Conservation (phyloP, 2,329 filamentous ascomycete species). For the Orbilia blumenaviensis region DNA sequence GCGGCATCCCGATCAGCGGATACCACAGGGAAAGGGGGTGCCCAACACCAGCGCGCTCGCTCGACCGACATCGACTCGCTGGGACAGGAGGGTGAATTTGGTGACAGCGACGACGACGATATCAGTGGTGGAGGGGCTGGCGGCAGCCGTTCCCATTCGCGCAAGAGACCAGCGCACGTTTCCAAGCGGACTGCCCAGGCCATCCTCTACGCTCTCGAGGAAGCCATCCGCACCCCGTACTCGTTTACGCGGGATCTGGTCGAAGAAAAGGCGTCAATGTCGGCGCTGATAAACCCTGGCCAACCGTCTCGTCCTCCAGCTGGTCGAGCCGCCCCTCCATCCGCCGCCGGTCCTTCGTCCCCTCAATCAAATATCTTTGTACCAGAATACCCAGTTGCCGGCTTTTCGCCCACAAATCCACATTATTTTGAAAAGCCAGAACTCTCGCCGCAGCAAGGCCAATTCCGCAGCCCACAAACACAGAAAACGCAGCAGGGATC, state of each 20-base stretch:
- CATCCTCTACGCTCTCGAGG: slow-evolving; percentile 90
- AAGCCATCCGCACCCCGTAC: slow-evolving; percentile 82
- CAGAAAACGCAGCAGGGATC: slow-evolving; percentile 41
- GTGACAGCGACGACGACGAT: slow-evolving; percentile 50
- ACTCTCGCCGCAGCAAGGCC: slow-evolving; percentile 36
- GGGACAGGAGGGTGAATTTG: slow-evolving; percentile 38
- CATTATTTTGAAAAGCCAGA: slow-evolving; percentile 49
- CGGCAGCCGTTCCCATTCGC: slow-evolving; percentile 48
- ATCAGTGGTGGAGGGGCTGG: slow-evolving; percentile 50
- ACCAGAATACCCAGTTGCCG: slow-evolving; percentile 61
- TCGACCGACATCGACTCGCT: slow-evolving; percentile 47
- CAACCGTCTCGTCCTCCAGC: slow-evolving; percentile 60
- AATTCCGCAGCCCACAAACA: slow-evolving; percentile 43
- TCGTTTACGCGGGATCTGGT: slow-evolving; percentile 82
- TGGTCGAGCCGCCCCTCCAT: slow-evolving; percentile 50
- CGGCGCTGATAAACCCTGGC: slow-evolving; percentile 73
- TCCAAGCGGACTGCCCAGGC: slow-evolving; percentile 87
- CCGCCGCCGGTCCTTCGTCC: slow-evolving; percentile 61
- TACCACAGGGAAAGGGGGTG: slow-evolving; percentile 47
- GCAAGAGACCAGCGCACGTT: slow-evolving; percentile 66
- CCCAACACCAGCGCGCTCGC: slow-evolving; percentile 41
- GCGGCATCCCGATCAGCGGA: slow-evolving; percentile 42
- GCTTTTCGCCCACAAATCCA: slow-evolving; percentile 43
- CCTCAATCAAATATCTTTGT: slow-evolving; percentile 66
- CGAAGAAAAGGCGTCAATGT: slow-evolving; percentile 93